phyloP scores from a whole-genome alignment of 2,329 filamentous ascomycete species.

The Lachnellula hyalina region DNA sequence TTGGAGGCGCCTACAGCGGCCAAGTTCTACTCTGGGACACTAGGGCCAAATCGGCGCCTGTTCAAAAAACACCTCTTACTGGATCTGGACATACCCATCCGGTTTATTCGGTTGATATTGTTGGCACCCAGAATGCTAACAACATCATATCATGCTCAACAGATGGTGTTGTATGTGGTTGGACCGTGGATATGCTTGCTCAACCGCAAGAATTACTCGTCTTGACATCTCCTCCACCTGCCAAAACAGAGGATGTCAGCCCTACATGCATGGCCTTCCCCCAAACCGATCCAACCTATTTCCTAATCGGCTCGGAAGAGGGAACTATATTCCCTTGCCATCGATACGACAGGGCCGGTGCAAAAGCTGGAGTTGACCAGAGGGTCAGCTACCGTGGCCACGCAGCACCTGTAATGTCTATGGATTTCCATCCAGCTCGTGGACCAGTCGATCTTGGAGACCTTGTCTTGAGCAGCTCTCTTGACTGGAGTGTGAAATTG shows the following conservation, averaged over 20 bases:
- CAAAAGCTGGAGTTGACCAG: constrained; percentile 90
- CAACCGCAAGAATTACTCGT: constrained; percentile 94
- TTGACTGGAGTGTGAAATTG: constrained; percentile 96
- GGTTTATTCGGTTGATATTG: constrained; percentile 90
- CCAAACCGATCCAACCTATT: constrained; percentile 92
- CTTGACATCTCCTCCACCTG: constrained; percentile 75
- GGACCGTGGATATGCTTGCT: constrained; percentile 96
- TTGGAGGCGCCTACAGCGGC: constrained; percentile 93
- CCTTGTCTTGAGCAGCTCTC: constrained; percentile 80
- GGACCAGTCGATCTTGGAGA: constrained; percentile 94
- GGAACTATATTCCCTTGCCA: constrained; percentile 95
- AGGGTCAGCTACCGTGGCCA: constrained; percentile 86
- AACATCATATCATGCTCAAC: constrained; percentile 98
- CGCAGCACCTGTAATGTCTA: constrained; percentile 89
- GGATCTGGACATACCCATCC: constrained; percentile 95
- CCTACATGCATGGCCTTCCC: constrained; percentile 95
- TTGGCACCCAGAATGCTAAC: constrained; percentile 97
- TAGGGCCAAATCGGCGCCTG: constrained; percentile 78
- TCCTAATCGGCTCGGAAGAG: constrained; percentile 94
- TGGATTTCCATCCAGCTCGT: constrained; percentile 89
- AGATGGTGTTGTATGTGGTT: constrained; percentile 92
- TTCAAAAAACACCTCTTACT: constrained; percentile 93
- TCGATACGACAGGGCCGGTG: constrained; percentile 92
- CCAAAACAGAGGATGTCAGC: constrained; percentile 89
- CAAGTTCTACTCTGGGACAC: constrained; percentile 98